phyloP scores from a whole-genome alignment of 495 filamentous ascomycete species.

The Sabuloglossum arenarium region DNA sequence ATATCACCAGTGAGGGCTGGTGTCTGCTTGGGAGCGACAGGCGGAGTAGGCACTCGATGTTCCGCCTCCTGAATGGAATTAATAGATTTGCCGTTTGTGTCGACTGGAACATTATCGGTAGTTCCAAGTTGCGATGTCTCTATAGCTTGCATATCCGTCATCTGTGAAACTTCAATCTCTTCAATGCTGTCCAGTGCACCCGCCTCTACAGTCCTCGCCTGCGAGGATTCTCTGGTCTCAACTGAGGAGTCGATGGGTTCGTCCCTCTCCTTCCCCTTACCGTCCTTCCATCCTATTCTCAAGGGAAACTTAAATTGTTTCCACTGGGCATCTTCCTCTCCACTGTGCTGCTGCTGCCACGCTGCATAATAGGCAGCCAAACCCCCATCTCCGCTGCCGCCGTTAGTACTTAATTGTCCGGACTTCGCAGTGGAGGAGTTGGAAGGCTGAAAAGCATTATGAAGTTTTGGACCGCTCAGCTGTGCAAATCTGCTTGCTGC shows the following conservation, averaged over 20 bases:
- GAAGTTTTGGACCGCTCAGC: constrained; percentile 38
- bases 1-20: constrained; percentile 4
- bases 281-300: constrained; percentile 64
- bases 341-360: constrained; percentile 42
- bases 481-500: constrained; percentile 22
- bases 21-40: constrained; percentile 14
- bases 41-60: constrained; percentile 7
- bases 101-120: not conserved
- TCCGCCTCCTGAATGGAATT: not conserved
- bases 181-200: constrained; percentile 27
- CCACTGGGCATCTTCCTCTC: constrained; percentile 58
- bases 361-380: constrained; percentile 79
- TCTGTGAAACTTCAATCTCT: constrained; percentile 34
- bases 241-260: constrained; percentile 23
- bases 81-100: not conserved
- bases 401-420: constrained; percentile 16
- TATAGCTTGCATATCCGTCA: constrained; percentile 13
- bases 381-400: constrained; percentile 23
- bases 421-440: constrained; percentile 25
- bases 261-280: constrained; percentile 20
- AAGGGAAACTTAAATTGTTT: constrained; percentile 74
- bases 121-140: not conserved
- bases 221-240: constrained; percentile 22
- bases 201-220: constrained; percentile 19
- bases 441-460: constrained; percentile 50